A percentile compares a stretch with the other conserved stretches of the same genome.
Conservation (phyloP, 805 yeast genomes). For the Teunomyces panamensis region DNA sequence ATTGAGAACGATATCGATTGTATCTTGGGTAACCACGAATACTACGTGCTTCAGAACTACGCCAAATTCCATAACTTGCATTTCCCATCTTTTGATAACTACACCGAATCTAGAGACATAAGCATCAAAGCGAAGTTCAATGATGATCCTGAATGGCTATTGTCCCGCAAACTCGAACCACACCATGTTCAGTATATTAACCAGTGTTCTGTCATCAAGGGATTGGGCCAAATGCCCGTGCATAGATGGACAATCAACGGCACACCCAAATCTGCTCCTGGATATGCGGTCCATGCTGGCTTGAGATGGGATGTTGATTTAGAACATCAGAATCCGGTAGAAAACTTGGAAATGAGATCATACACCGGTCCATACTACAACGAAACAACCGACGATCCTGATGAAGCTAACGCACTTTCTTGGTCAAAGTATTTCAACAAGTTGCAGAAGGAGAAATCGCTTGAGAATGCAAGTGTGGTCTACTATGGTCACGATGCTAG, state of each 20-base stretch:
- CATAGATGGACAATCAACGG: constrained; percentile 21
- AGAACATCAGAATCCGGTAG: constrained; percentile 57
- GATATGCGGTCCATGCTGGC: constrained; percentile 82
- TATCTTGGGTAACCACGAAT: constrained; percentile 87
- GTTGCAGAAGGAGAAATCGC: constrained; percentile 35
- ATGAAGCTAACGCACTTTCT: constrained; percentile 33
- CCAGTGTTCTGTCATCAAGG: constrained; percentile 60
- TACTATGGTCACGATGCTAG: constrained; percentile 90
- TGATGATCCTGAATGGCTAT: constrained; percentile 35
- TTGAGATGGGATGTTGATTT: constrained; percentile 62
- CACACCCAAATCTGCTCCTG: constrained; percentile 29
- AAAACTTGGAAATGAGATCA: constrained; percentile 67
- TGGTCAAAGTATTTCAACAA: constrained; percentile 61
- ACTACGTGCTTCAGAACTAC: constrained; percentile 63
- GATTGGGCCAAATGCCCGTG: constrained; percentile 59
- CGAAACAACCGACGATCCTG: constrained; percentile 50
- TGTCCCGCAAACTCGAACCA: constrained; percentile 56
- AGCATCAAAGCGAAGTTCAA: constrained; percentile 16
- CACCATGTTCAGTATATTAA: constrained; percentile 61
- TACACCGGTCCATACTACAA: constrained; percentile 64
- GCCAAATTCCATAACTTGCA: constrained; percentile 54
- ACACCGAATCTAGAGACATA: not conserved
- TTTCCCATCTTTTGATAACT: constrained; percentile 24
- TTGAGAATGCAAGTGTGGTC: constrained; percentile 41
- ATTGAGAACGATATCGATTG: constrained; percentile 60